phyloP scores from a whole-genome alignment of 2,329 filamentous ascomycete species.

The Exophiala oligosperma region DNA sequence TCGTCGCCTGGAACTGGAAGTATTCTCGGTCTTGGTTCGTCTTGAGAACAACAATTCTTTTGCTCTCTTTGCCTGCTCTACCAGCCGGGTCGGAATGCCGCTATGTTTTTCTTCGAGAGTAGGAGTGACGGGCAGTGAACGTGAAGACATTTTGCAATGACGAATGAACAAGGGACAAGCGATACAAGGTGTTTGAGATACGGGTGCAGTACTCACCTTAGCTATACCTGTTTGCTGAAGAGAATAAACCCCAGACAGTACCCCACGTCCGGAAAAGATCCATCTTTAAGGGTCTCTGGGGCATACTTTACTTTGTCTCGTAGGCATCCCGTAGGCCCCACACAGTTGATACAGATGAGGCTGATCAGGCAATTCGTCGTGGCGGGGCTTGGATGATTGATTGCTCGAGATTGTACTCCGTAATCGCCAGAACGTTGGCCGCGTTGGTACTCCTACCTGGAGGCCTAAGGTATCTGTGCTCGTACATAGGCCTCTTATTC shows the following conservation, averaged over 20 bases:
- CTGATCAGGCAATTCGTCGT: not conserved
- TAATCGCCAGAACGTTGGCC: too few relatives aligned
- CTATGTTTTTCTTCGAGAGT: constrained; percentile 9
- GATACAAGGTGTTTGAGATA: not conserved
- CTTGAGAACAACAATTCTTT: constrained; percentile 9
- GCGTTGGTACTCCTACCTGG: too few relatives aligned
- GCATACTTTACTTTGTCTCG: not conserved
- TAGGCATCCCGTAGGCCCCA: not conserved
- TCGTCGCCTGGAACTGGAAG: not conserved
- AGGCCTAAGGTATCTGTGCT: too few relatives aligned
- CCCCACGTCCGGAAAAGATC: constrained; percentile 3
- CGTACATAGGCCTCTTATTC: too few relatives aligned
- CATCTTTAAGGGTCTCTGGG: not conserved
- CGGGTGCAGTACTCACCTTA: not conserved
- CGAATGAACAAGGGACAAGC: not conserved
- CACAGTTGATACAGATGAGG: not conserved
- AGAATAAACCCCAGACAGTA: not conserved
- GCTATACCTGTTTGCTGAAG: not conserved
- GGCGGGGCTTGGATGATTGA: not conserved
- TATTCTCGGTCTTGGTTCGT: not conserved
- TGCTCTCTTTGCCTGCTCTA: constrained; percentile 7
- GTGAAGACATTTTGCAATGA: not conserved
- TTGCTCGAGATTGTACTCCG: too few relatives aligned
- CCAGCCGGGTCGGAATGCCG: constrained; percentile 4
- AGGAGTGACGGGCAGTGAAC: not conserved